Evolutionary conservation across 306 rosid species (phyloP).

Genomic region (Citrullus amarus): DNA sequence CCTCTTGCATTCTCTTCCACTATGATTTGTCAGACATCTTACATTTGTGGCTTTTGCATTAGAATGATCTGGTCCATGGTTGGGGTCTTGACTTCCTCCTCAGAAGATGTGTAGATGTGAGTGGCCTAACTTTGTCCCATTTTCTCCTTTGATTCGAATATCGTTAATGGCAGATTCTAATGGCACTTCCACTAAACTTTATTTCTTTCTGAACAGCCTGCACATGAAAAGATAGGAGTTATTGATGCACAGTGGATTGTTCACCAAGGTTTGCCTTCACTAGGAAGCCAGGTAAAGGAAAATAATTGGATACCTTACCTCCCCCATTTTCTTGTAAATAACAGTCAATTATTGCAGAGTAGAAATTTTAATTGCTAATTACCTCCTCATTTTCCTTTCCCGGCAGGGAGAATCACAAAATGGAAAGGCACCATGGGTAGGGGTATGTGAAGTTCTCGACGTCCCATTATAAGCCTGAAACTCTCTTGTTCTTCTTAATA

Average conservation of each 20-base stretch:
- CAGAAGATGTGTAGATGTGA: conserved; percentile 84
- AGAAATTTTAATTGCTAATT: not conserved
- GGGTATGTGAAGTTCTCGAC: conserved; percentile 28
- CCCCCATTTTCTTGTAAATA: not conserved
- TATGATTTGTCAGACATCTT: not conserved
- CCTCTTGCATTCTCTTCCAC: not conserved
- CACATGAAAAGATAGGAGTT: conserved; percentile 95
- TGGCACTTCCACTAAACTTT: not conserved
- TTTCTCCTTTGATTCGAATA: not conserved
- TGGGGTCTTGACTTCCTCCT: conserved; percentile 98
- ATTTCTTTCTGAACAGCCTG: conserved; percentile 47
- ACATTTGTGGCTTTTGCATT: conserved; percentile 8
- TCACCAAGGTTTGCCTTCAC: conserved; percentile 86
- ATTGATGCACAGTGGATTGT: conserved; percentile 95
- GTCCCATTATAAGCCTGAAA: not conserved
- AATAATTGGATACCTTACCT: not conserved
- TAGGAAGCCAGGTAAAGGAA: conserved; percentile 69
- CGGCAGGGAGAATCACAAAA: conserved; percentile 58
- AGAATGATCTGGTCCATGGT: conserved; percentile 97
- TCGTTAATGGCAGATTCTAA: not conserved
- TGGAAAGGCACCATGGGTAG: conserved; percentile 75
- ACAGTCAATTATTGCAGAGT: not conserved
- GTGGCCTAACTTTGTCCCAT: conserved; percentile 6
- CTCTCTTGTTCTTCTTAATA: not conserved
- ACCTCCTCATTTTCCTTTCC: not conserved